phyloP scores from a whole-genome alignment of 2,329 filamentous ascomycete genomes.

The Colletotrichum sp. region DNA sequence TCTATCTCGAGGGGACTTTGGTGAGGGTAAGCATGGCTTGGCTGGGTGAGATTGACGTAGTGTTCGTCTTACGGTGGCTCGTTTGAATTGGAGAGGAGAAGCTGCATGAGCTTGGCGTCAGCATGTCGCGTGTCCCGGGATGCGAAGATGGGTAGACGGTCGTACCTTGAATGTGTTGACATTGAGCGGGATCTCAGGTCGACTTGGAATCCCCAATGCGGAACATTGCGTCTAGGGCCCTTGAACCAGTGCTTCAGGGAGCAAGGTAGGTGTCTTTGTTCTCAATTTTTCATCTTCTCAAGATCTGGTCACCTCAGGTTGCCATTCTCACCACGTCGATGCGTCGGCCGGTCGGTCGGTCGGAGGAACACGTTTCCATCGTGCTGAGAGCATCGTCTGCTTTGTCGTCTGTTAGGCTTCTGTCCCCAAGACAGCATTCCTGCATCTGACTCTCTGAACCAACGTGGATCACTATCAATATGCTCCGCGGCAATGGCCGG shows the following conservation, averaged over 20 bases:
- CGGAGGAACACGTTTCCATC: not conserved
- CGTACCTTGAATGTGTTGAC: not conserved
- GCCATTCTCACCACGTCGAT: not conserved
- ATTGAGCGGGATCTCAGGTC: not conserved
- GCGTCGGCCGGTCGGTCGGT: not conserved
- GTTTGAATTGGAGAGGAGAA: not conserved
- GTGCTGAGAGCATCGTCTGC: not conserved
- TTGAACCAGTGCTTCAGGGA: not conserved
- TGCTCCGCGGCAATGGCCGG: no score
- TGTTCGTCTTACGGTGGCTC: not conserved
- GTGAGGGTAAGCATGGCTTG: not conserved
- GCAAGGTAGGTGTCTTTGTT: not conserved
- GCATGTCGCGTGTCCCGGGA: not conserved
- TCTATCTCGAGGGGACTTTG: not conserved
- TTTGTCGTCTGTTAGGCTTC: not conserved
- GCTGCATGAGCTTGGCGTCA: not conserved
- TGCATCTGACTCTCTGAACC: no score
- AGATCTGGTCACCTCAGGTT: not conserved
- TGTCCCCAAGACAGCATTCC: not conserved
- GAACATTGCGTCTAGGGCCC: not conserved
- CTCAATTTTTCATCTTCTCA: not conserved
- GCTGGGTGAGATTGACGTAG: not conserved
- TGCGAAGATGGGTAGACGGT: not conserved
- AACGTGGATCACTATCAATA: no score
- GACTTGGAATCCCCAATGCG: no score